Conservation (phyloP, 176 grass and related monocot genomes). For the Carex pumila region DNA sequence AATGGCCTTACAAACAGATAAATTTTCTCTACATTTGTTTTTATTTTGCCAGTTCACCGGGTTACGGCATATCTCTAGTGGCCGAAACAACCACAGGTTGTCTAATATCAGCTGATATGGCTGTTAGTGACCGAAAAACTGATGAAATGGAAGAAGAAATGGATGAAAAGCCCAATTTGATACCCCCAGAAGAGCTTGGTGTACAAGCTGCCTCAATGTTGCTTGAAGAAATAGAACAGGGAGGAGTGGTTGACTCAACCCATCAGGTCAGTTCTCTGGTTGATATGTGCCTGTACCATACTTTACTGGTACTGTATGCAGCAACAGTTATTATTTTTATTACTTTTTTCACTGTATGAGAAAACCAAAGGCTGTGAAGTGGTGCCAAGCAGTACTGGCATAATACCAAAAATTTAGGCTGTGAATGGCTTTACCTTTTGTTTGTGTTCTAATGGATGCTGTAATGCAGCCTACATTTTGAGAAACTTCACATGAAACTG, state of each 20-base stretch:
- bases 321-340: background rate
- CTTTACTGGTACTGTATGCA: background rate
- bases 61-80: conserved; percentile 85
- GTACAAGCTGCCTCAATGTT: conserved; percentile 72
- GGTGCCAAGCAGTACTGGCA: background rate
- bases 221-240: conserved; percentile 68
- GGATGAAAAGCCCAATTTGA: conserved; percentile 53
- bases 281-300: background rate
- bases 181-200: conserved; percentile 79
- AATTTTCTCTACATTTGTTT: background rate
- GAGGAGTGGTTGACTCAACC: conserved; percentile 84
- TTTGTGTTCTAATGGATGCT: background rate
- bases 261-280: conserved; percentile 53
- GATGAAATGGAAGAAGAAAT: conserved; percentile 59
- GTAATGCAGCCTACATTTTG: background rate
- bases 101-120: conserved; percentile 59
- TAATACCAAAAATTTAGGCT: background rate
- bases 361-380: background rate
- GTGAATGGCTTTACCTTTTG: background rate
- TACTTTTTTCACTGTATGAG: background rate
- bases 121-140: conserved; percentile 49
- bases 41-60: conserved; percentile 62
- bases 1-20: background rate
- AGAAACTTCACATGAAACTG: background rate
- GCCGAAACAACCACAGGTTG: conserved; percentile 85